A percentile compares a stretch with the other conserved stretches of the same genome.
These are phyloP conservation scores for Fistulifera solaris DNA, from an alignment of 108 stramenopile genomes.

Conservation along the genomic window DNA sequence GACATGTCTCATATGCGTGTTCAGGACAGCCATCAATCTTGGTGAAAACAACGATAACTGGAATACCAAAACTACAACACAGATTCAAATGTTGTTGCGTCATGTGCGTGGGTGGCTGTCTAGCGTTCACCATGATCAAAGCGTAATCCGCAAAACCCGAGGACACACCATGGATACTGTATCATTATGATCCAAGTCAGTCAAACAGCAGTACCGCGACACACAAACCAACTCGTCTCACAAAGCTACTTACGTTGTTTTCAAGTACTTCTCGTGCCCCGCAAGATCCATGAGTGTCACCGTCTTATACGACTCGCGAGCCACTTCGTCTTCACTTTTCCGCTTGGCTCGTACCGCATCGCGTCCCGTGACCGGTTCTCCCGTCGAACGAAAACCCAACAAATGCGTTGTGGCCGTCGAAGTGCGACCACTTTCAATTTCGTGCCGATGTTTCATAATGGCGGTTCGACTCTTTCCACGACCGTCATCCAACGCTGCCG, in stretches of 20 bases:
- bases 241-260: conserved; percentile 72
- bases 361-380: conserved; percentile 59
- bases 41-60: conserved; percentile 89
- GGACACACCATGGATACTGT: conserved; percentile 89
- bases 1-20: conserved; percentile 87
- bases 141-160: conserved; percentile 92
- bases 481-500: conserved; percentile 89
- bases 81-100: conserved; percentile 97
- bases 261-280: conserved; percentile 98
- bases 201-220: not conserved
- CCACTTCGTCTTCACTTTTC: conserved; percentile 75
- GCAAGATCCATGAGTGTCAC: conserved; percentile 96
- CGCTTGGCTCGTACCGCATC: conserved; percentile 61
- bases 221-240: not conserved
- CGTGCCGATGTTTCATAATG: conserved; percentile 97
- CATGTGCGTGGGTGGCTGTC: conserved; percentile 98
- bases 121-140: conserved; percentile 91
- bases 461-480: conserved; percentile 87
- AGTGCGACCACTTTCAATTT: conserved; percentile 95
- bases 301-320: conserved; percentile 68
- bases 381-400: conserved; percentile 84
- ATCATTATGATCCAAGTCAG: not conserved
- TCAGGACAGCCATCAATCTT: conserved; percentile 96
- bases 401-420: conserved; percentile 89
- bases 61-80: conserved; percentile 92